Base-by-base conservation (phyloP, 2,329 filamentous ascomycete species). In the Nemania bipapillata region DNA sequence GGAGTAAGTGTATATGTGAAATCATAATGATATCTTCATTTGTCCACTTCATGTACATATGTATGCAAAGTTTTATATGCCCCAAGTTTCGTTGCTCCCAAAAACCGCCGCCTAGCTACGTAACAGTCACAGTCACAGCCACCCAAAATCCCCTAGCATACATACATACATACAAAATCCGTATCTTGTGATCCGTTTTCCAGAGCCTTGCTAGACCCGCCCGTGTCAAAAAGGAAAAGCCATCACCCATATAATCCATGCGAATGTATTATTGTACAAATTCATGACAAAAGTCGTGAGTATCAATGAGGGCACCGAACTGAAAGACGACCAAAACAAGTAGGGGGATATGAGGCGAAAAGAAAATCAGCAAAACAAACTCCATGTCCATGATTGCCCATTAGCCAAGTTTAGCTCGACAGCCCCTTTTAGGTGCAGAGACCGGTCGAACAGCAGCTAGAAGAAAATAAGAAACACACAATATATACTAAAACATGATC, bases 401-500 rank as follows among this genome's bases (percentile, higher is more conserved):
- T 56, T 60, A 63, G 22, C 57, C 57, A 68, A 64, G 49, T 30
- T 59, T 64, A 35, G 54, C 42, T 64, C 22, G 42, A 60, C 35
- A 66, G 59, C 64, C 56, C 58, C 49, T 70, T 74, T 72, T 66
- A 57, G 57, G 62, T 63, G 68, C 7, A 55, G 24, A 26, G 60
- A 50, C 17, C 65, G 45, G 45, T 17, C 24, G 40, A n/a, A 52
- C 24, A 57, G 53, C 6, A 42, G 20, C 4, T 3, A 49, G 8
- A 49, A 20, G 24, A 35, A 49, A 56, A 52, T 20, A 42, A 59
- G 53, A 30, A 35, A 30, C n/a, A n/a, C 22, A 61, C 6, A 42
- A 15, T 45, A 57, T 59, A 42, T 59, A 65, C 57, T 80, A 90
- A 78, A 90, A 88, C 87, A 90, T 90, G 75, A 90, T 90, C 87